phyloP scores from a whole-genome alignment of 768 basidiomycete species.

The Chalciporus piperatus region DNA sequence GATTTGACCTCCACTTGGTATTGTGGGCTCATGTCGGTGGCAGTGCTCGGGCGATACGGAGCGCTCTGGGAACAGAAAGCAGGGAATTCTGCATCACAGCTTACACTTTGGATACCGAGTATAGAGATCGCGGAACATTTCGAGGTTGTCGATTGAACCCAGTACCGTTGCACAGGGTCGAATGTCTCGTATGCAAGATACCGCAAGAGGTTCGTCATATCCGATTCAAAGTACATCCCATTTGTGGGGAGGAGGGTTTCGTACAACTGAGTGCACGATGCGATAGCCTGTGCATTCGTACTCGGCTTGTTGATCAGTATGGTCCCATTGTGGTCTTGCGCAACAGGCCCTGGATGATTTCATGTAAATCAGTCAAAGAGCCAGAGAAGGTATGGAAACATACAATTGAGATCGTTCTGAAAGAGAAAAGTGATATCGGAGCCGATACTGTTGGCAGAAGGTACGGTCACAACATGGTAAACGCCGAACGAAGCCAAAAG shows the following conservation, averaged over 20 bases:
- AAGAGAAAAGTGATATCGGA: conserved; percentile 8
- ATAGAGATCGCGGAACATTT: conserved; percentile 8
- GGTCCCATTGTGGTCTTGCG: neutral
- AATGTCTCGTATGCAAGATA: too few relatives aligned
- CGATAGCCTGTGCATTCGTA: too few relatives aligned
- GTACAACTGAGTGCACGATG: too few relatives aligned
- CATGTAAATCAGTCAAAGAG: neutral
- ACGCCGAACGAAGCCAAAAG: neutral
- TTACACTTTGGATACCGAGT: neutral
- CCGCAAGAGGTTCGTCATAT: too few relatives aligned
- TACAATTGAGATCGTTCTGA: conserved; percentile 10
- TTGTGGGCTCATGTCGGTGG: conserved; percentile 3
- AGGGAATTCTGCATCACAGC: conserved; percentile 2
- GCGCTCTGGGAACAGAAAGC: conserved; percentile 9
- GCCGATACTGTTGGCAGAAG: conserved; percentile 1
- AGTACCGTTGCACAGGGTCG: conserved; percentile 9
- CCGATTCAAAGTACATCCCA: too few relatives aligned
- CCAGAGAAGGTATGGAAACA: neutral
- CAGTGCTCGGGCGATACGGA: conserved; percentile 5
- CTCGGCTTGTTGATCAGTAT: too few relatives aligned
- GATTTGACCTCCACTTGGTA: conserved; percentile 9
- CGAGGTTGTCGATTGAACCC: conserved; percentile 1
- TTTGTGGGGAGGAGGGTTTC: too few relatives aligned
- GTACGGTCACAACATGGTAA: neutral
- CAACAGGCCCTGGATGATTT: neutral